Conservation (phyloP, 495 filamentous ascomycete species). For the Aspergillus carlsbadensis region DNA sequence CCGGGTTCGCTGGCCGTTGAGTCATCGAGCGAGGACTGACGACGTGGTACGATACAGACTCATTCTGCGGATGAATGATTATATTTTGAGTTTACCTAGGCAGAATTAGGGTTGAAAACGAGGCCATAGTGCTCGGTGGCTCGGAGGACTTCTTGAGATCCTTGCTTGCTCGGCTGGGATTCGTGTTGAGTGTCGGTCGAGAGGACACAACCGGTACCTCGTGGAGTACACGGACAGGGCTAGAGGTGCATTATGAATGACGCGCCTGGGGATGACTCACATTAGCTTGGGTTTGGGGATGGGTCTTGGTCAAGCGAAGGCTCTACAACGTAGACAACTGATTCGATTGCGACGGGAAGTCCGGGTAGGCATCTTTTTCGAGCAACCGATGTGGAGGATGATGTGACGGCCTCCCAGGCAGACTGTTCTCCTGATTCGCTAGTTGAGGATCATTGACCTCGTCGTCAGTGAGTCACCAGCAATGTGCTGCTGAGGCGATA, state of each 20-base stretch:
- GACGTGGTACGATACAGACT: constrained; percentile 8
- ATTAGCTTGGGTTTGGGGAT: neutral
- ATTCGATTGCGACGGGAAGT: too few relatives aligned
- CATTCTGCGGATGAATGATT: neutral
- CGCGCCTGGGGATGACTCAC: neutral
- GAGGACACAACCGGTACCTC: neutral
- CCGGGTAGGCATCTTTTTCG: too few relatives aligned
- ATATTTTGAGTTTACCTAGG: neutral
- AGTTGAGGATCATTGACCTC: too few relatives aligned
- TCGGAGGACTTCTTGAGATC: neutral
- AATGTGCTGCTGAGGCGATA: too few relatives aligned
- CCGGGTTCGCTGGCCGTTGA: neutral
- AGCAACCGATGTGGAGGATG: too few relatives aligned
- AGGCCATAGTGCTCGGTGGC: neutral
- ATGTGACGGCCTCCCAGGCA: too few relatives aligned
- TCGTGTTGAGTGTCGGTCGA: neutral
- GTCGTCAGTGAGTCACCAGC: too few relatives aligned
- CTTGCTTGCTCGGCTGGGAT: neutral
- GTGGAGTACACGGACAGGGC: too few relatives aligned
- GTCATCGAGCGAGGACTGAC: neutral
- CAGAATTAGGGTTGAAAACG: neutral
- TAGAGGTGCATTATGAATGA: neutral
- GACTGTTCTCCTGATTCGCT: too few relatives aligned
- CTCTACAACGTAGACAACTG: too few relatives aligned
- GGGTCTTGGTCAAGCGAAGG: neutral